Base-by-base conservation (phyloP, 208 protist species). In the Trypanosoma melophagium region DNA sequence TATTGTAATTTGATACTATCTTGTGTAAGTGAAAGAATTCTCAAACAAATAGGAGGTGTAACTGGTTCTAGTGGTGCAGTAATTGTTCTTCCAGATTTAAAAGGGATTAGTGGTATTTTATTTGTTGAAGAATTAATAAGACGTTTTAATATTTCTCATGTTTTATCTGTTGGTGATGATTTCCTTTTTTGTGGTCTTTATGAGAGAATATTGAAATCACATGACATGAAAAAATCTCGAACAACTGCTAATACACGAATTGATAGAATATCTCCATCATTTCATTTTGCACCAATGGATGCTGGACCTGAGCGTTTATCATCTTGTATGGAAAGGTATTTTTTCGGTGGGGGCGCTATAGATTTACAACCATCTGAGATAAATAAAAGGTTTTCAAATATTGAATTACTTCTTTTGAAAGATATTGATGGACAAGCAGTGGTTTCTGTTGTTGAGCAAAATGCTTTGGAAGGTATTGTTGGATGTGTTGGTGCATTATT, bases 401-500 rank as follows among this genome's bases (percentile, higher is more conserved):
- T 95, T 21, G 79, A 87, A 21, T 76, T 95, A 35, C 69, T 92
- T n/a, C 40, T 82, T 1, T 53, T 93, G 16, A 87, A 80, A 60
- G 90, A 95, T 38, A 69, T 80, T 17, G 74, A 83, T 44, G 79
- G 77, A 3, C 76, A 87, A 31, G 69, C 82, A 19, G 73, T 80
- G 28, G 64, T 92, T 8, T 63, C 74, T 10, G 47, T 56, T 54
- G 83, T 92, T 31, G 78, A 86, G 16, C 74, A 77, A 40, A 70
- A 84, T 53, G 83, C 78, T n/a, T 67, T 93, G 25, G 58, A 89
- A 51, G 74, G 75, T 14, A 82, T 93, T 50, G 76, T 94, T 45
- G 87, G 87, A 12, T 93, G 90, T 50, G 79, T 96, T 40, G 84
- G 80, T 45, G 87, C 86, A 4, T 51, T 96, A 22, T 87, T 80